A percentile compares a stretch with the other conserved stretches of the same genome.
These are phyloP conservation scores for Piper betle DNA, from an alignment of 164 flowering plant genomes.

Conservation along the genomic window DNA sequence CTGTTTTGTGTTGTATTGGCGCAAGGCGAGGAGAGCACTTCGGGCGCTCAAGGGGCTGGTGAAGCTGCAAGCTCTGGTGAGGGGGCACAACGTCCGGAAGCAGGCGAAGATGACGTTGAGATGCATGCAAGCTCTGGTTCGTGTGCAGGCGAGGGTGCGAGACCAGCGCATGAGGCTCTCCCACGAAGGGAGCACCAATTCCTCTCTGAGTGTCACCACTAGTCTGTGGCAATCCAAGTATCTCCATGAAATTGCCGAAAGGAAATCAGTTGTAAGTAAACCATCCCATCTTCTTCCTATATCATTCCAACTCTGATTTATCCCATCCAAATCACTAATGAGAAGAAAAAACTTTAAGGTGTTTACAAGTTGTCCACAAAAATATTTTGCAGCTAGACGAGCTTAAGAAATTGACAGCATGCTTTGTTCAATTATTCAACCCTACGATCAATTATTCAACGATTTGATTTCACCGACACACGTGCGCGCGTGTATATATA, in stretches of 20 bases:
- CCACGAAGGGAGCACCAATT: conserved; percentile 32
- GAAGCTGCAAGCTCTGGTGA: conserved; percentile 78
- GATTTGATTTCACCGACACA: neutral
- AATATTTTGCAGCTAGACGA: no score
- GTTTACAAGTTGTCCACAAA: no score
- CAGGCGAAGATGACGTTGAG: conserved; percentile 65
- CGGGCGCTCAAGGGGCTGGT: conserved; percentile 74
- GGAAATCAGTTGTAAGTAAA: conserved; percentile 36
- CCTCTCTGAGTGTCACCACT: conserved; percentile 34
- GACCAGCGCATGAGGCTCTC: conserved; percentile 53
- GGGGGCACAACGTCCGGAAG: conserved; percentile 75
- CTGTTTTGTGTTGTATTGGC: neutral
- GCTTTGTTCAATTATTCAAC: no score
- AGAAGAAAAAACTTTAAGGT: no score
- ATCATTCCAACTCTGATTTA: no score
- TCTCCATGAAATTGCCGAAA: conserved; percentile 32
- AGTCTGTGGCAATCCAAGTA: conserved; percentile 43
- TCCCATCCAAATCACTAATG: no score
- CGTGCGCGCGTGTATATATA: no score
- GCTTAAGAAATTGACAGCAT: no score
- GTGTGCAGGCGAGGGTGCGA: conserved; percentile 58
- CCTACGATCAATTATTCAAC: no score
- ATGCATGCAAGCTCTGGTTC: conserved; percentile 74
- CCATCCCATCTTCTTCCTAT: no score
- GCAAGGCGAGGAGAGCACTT: conserved; percentile 79